Evolutionary conservation across 1,284 basidiomycete species (phyloP), one percentile per base, ranked within the genome.

Genomic region (Boletus calvinii): DNA sequence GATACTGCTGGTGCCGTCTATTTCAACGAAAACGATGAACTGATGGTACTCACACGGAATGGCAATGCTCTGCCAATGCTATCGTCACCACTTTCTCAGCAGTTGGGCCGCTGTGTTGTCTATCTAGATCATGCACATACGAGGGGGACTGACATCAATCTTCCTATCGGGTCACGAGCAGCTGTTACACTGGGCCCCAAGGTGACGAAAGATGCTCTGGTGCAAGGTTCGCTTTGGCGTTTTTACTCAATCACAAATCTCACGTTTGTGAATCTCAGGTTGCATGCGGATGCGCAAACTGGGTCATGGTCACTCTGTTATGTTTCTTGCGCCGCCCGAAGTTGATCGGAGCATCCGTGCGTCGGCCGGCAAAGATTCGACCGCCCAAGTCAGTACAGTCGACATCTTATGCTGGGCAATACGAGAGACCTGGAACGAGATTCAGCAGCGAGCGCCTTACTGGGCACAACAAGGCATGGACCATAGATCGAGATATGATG

Each of bases 211-310:
- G 43, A 44, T 44, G 15, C 15, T 24, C n/a, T 44, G 15, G 17
- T 15, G 9, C 43, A 44, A 34, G 43, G 43, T 44, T 20, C 7
- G 36, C 12, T 18, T 37, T n/a, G 22, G 22, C 22, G 22, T 5
- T 22, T 2, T 22, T 2, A 22, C 5, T 22, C 22, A 22, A 22
- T n/a, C 17, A 1, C 36, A 18, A 7, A 20, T 8, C 10, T 1
- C 36, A 17, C 13, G 20, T 17, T 22, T 5, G 2, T 20, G 36
- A 11, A 10, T n/a, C 8, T 0, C 6, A 44, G 43, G 31, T n/a
- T 44, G 43, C 15, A 44, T 44, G 43, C 43, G 43, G 11, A 44
- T 44, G 43, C 31, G 43, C 7, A 44, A 44, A 5, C 43, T 44
- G 2, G 43, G 43, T 11, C 32, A 35, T 11, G 43, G 32, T 4